These are phyloP conservation scores for Lablab purpureus DNA, from an alignment of 306 rosid species.

Conservation along the genomic window DNA sequence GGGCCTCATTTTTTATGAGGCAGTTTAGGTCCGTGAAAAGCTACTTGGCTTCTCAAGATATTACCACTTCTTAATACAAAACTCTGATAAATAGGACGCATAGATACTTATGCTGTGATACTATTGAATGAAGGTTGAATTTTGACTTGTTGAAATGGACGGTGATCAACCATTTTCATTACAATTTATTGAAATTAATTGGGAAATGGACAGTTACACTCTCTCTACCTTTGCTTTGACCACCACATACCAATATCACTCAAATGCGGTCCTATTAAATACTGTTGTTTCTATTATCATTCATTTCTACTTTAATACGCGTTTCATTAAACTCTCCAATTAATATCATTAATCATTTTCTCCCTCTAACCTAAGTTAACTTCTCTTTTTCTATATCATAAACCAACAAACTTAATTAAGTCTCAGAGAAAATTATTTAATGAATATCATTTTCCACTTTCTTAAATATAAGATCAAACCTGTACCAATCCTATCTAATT, in stretches of 20 bases:
- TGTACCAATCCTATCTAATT: too few relatives aligned
- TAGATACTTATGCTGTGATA: background rate
- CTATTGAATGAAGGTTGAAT: background rate
- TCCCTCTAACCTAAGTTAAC: background rate
- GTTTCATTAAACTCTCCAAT: background rate
- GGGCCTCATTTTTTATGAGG: background rate
- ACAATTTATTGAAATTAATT: background rate
- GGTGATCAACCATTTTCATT: constrained; percentile 1
- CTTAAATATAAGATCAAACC: too few relatives aligned
- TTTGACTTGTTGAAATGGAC: constrained; percentile 44
- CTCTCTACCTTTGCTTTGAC: constrained; percentile 4
- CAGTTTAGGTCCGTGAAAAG: constrained; percentile 11
- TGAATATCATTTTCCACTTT: too few relatives aligned
- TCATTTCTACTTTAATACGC: background rate
- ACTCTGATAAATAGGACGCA: background rate
- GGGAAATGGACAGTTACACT: background rate
- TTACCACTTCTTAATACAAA: background rate
- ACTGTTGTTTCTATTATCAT: background rate
- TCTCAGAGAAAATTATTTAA: too few relatives aligned
- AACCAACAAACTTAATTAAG: too few relatives aligned
- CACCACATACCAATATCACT: background rate
- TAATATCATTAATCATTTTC: background rate
- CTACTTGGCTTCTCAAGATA: background rate
- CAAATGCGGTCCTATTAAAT: background rate
- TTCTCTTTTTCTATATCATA: background rate